A percentile compares a stretch with the other conserved stretches of the same genome.
These are phyloP conservation scores for Tylopilus rubrobrunneus DNA, from an alignment of 768 basidiomycete genomes.

Conservation along the genomic window DNA sequence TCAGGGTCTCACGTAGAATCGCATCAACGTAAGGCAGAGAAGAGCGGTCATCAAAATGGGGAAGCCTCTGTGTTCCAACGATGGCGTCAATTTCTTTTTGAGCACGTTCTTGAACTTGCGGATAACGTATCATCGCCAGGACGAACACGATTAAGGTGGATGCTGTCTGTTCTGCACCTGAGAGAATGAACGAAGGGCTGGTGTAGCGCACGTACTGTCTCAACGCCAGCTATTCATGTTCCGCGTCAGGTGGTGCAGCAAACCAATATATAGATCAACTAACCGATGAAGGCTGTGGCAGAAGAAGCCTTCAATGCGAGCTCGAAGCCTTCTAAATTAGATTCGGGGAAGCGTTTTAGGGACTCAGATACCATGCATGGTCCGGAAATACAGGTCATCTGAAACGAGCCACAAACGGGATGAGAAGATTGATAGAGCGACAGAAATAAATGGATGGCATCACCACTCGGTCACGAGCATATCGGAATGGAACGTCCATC, in stretches of 20 bases:
- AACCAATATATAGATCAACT: slow-evolving; percentile 1
- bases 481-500: slow-evolving; percentile 28
- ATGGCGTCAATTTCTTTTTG: slow-evolving; percentile 33
- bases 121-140: slow-evolving; percentile 34
- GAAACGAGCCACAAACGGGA: neutral
- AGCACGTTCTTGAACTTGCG: slow-evolving; percentile 32
- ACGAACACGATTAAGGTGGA: slow-evolving; percentile 31
- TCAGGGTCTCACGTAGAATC: slow-evolving; percentile 34
- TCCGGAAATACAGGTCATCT: slow-evolving; percentile 22
- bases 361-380: slow-evolving; percentile 32
- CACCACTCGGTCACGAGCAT: slow-evolving; percentile 27
- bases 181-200: neutral
- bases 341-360: slow-evolving; percentile 15
- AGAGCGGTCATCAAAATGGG: slow-evolving; percentile 25
- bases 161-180: slow-evolving; percentile 24
- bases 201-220: slow-evolving; percentile 19
- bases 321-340: slow-evolving; percentile 23
- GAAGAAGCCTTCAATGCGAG: slow-evolving; percentile 28
- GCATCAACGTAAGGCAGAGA: slow-evolving; percentile 32
- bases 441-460: neutral
- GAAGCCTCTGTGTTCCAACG: slow-evolving; percentile 27
- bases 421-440: neutral
- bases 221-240: slow-evolving; percentile 24
- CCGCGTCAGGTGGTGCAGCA: slow-evolving; percentile 1
- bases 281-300: slow-evolving; percentile 32